Base-by-base conservation (phyloP, 2,329 filamentous ascomycete genomes). In the Claviceps maximensis region DNA sequence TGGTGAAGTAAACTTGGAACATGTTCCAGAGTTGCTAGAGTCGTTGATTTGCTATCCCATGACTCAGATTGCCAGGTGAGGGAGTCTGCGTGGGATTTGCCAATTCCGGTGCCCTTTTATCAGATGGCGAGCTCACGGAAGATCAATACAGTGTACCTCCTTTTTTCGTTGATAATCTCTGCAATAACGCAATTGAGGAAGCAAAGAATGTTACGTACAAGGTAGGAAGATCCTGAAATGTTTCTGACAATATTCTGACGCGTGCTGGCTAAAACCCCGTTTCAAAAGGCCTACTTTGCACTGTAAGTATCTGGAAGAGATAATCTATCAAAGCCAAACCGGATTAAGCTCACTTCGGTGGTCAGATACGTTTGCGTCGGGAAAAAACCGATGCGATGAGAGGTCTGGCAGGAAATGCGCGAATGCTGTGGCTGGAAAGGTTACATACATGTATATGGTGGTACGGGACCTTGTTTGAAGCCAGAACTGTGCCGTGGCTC, bases 291-390 rank as follows among this genome's bases (percentile, higher is more conserved):
- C 33, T 83, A 83, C 62, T 83, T 83, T 55, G 77, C 78, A 45
- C 61, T 83, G 74, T 83, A 66, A 73, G 77, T 72, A 15, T 40
- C 19, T 21, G 8, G 21, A 10, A 17, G 45, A 4, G 21, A 17
- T 50, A 19, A 23, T 29, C 19, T 29, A 9, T 29, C 9, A 29
- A 7, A 29, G 10, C 27, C 17, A 27, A 46, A n/a, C 21, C 7
- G 4, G 5, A 17, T 42, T 17, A 38, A 33, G 31, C 47, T 45
- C 41, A 54, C 42, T 51, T 51, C 51, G 53, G 27, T 19, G 53
- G 5, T 38, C 54, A 82, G 79, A 57, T 82, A 83, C 62, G 76
- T 83, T 40, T 82, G 78, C 57, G 82, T 83, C 58, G 80, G 80
- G 49, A 73, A 74, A 56, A 84, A 83, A 58, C 75, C 77, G 53